These are phyloP conservation scores for Daldinia sp. DNA, from an alignment of 2,329 filamentous ascomycete species.

Conservation along the genomic window DNA sequence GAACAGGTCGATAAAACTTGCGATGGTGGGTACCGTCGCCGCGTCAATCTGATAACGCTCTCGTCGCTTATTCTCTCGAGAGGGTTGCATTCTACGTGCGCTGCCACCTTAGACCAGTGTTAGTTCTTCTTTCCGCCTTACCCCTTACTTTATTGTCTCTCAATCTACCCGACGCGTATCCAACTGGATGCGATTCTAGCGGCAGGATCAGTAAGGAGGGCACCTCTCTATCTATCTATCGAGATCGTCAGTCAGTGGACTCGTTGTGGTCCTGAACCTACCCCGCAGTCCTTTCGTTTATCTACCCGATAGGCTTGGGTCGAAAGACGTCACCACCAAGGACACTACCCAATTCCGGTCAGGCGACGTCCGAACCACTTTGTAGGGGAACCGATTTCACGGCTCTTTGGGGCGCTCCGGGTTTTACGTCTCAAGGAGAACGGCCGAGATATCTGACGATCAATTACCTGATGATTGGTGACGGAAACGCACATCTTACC, in stretches of 20 bases:
- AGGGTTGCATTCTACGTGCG: slow-evolving; percentile 24
- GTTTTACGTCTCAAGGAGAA: slow-evolving; percentile 20
- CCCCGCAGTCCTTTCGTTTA: slow-evolving; percentile 42
- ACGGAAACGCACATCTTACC: slow-evolving; percentile 23
- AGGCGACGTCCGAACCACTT: slow-evolving; percentile 36
- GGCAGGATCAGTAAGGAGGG: slow-evolving; percentile 27
- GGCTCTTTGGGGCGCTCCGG: slow-evolving; percentile 19
- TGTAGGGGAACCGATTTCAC: slow-evolving; percentile 23
- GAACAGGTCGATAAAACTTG: slow-evolving; percentile 11
- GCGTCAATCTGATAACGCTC: slow-evolving; percentile 23
- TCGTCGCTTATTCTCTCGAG: slow-evolving; percentile 23
- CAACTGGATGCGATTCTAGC: slow-evolving; percentile 26
- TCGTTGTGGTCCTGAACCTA: slow-evolving; percentile 32
- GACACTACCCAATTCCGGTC: slow-evolving; percentile 43
- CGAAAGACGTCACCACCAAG: slow-evolving; percentile 37
- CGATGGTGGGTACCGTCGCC: slow-evolving; percentile 29
- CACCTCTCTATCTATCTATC: slow-evolving; percentile 20
- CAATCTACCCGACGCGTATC: slow-evolving; percentile 27
- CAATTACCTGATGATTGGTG: slow-evolving; percentile 33
- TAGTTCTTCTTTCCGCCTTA: slow-evolving; percentile 31
- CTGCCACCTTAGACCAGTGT: slow-evolving; percentile 24
- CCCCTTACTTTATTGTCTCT: slow-evolving; percentile 29
- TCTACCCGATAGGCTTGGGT: slow-evolving; percentile 38
- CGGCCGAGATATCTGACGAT: slow-evolving; percentile 36
- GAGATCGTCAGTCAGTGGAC: slow-evolving; percentile 41